These are phyloP conservation scores for Fusarium nygamai DNA, from an alignment of 2,329 filamentous ascomycete genomes.

Conservation along the genomic window DNA sequence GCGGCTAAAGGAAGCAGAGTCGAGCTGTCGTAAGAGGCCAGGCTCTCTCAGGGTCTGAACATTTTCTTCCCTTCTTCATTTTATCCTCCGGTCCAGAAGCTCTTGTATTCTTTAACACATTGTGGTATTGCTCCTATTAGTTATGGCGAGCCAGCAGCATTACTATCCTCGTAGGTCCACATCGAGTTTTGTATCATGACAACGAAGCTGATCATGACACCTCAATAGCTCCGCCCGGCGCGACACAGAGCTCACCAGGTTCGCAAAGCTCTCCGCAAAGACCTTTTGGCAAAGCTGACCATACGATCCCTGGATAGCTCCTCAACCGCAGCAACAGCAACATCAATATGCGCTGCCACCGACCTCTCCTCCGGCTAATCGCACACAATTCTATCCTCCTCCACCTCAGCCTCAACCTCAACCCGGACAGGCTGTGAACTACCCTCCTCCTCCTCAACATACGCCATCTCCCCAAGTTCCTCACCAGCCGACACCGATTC, in stretches of 20 bases:
- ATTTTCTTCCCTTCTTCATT: constrained; percentile 1
- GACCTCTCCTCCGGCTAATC: constrained; percentile 58
- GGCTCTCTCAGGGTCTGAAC: constrained; percentile 7
- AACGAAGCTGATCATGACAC: constrained; percentile 34
- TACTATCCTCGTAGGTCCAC: constrained; percentile 59
- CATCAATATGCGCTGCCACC: constrained; percentile 59
- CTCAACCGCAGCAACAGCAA: constrained; percentile 41
- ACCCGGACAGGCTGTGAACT: constrained; percentile 43
- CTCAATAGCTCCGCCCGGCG: constrained; percentile 54
- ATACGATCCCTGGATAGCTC: constrained; percentile 26
- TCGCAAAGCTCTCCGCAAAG: constrained; percentile 13
- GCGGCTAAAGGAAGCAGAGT: constrained; percentile 31
- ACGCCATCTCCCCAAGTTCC: constrained; percentile 39
- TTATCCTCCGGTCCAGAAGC: background rate
- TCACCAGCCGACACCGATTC: constrained; percentile 23
- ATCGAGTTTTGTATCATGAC: constrained; percentile 22
- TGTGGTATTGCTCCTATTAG: background rate
- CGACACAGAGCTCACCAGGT: constrained; percentile 45
- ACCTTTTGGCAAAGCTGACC: constrained; percentile 20
- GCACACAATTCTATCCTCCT: constrained; percentile 57
- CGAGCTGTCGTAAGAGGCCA: constrained; percentile 13
- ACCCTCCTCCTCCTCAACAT: constrained; percentile 40
- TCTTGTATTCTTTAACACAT: background rate
- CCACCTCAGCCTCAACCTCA: constrained; percentile 51
- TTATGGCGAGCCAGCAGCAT: constrained; percentile 54